These are phyloP conservation scores for Termitomyces sp. DNA, from an alignment of 768 basidiomycete species.

Conservation along the genomic window DNA sequence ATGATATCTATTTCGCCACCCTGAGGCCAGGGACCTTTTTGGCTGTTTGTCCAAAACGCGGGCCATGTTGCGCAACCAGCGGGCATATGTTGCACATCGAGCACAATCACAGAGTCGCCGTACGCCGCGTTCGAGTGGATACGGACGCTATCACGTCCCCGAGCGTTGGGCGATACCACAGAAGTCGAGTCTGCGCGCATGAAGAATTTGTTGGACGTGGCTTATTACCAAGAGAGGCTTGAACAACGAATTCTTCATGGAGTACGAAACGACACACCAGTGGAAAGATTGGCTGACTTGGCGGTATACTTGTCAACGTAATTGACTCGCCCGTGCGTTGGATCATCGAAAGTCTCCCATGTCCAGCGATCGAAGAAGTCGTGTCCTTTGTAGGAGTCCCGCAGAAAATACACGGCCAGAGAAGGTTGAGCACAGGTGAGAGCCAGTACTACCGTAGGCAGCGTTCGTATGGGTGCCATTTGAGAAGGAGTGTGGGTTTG, in stretches of 20 bases:
- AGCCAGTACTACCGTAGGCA: constrained; percentile 1
- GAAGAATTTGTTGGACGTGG: constrained; percentile 36
- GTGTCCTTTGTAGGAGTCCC: constrained; percentile 8
- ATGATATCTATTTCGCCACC: constrained; percentile 62
- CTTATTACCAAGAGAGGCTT: constrained; percentile 16
- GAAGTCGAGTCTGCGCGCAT: constrained; percentile 50
- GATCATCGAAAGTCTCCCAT: constrained; percentile 49
- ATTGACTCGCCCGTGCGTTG: constrained; percentile 63
- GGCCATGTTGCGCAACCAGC: constrained; percentile 58
- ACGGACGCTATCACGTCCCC: constrained; percentile 54
- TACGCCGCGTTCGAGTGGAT: constrained; percentile 42
- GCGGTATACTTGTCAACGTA: constrained; percentile 45
- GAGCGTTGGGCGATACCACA: constrained; percentile 26
- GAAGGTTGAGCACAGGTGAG: not conserved
- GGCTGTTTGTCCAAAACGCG: constrained; percentile 55
- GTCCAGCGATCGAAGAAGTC: constrained; percentile 41
- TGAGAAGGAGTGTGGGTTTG: not conserved
- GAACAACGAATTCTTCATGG: not conserved
- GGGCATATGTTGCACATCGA: constrained; percentile 58
- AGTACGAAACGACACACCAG: constrained; percentile 26
- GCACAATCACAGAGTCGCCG: constrained; percentile 39
- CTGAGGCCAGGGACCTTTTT: constrained; percentile 48
- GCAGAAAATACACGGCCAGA: constrained; percentile 5
- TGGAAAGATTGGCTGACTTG: constrained; percentile 35
- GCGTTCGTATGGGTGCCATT: not conserved